Percentiles rank a stretch among this genome's conserved stretches.
Evolutionary conservation across 768 basidiomycete species (phyloP).

Genomic region (Cubamyces sp.): DNA sequence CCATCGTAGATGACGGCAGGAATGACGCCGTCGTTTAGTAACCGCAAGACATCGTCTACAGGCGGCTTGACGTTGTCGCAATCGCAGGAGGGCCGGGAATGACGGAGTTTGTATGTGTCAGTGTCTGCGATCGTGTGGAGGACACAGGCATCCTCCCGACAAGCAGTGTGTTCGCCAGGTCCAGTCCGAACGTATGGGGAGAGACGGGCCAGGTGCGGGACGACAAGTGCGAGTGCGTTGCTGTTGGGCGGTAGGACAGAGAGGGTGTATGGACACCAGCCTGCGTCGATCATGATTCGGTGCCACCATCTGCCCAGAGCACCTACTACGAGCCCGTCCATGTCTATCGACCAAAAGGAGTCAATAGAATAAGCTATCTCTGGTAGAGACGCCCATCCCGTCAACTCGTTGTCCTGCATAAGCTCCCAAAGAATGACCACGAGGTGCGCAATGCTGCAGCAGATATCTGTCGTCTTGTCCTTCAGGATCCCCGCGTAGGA

Average conservation of each 20-base stretch:
- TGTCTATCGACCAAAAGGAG: not conserved
- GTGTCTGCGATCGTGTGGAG: not conserved
- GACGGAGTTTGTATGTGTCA: not conserved
- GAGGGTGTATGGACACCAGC: not conserved
- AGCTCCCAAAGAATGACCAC: not conserved
- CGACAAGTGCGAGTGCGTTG: not conserved
- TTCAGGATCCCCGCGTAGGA: not conserved
- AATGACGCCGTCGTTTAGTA: not conserved
- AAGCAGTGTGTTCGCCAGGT: not conserved
- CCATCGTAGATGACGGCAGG: slow-evolving; percentile 1
- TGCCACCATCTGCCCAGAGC: not conserved
- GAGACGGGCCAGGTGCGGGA: not conserved
- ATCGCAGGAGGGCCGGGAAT: not conserved
- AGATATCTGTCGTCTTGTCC: not conserved
- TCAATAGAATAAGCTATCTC: not conserved
- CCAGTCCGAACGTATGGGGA: not conserved
- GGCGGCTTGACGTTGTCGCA: not conserved
- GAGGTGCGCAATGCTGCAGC: not conserved
- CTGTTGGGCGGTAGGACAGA: not conserved
- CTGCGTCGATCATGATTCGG: not conserved
- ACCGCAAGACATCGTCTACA: not conserved
- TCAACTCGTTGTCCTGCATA: not conserved
- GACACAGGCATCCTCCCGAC: not conserved
- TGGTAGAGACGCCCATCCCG: not conserved
- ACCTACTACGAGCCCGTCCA: not conserved